phyloP scores from a whole-genome alignment of 352 stramenopile genomes.

The Phytophthora europaea region DNA sequence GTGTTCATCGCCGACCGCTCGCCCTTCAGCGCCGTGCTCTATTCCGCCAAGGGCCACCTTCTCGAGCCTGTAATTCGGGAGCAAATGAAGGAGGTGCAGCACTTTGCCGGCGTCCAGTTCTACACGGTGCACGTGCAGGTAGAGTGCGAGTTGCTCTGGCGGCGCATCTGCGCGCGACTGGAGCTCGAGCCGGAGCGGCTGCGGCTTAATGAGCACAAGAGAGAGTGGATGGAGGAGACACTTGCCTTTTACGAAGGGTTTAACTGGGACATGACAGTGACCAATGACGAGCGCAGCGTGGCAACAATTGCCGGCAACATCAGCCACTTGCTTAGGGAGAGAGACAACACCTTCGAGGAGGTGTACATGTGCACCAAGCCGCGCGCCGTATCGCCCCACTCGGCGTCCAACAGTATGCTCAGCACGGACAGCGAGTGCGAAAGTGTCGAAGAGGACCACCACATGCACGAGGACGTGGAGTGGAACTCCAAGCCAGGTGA shows the following conservation, averaged over 20 bases:
- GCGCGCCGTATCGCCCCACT: constrained; percentile 16
- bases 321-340: constrained; percentile 51
- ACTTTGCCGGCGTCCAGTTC: constrained; percentile 83
- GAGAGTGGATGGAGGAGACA: constrained; percentile 87
- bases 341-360: constrained; percentile 71
- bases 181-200: constrained; percentile 77
- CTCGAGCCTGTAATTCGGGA: constrained; percentile 85
- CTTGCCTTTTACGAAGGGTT: constrained; percentile 86
- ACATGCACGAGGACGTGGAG: constrained; percentile 18
- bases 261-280: constrained; percentile 77
- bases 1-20: constrained; percentile 90
- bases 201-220: constrained; percentile 87
- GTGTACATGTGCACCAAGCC: constrained; percentile 71
- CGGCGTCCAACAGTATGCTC: constrained; percentile 51
- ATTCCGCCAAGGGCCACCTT: constrained; percentile 74
- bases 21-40: constrained; percentile 89
- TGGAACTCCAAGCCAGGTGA: constrained; percentile 10
- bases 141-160: constrained; percentile 80
- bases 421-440: constrained; percentile 85
- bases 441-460: constrained; percentile 47
- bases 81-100: constrained; percentile 85
- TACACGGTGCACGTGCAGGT: constrained; percentile 88
- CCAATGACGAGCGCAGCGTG: constrained; percentile 73
- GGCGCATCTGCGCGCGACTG: constrained; percentile 73
- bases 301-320: constrained; percentile 66